Percentiles rank a stretch among this genome's conserved stretches.
These are phyloP conservation scores for Diplodia sapinea DNA, from an alignment of 2,329 filamentous ascomycete genomes.

Conservation along the genomic window DNA sequence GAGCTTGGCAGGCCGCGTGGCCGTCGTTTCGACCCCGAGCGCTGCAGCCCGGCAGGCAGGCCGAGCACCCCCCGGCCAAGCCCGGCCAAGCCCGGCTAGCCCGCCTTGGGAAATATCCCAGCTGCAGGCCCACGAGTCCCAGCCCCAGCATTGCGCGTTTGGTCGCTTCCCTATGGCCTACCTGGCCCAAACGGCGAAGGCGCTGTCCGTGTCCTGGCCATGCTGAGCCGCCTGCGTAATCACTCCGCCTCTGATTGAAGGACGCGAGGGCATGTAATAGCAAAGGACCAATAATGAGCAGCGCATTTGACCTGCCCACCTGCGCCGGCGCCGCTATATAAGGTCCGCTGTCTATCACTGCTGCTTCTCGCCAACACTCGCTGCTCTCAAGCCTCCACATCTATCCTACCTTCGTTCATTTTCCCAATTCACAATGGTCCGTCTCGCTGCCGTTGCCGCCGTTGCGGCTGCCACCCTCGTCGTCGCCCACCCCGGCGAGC, in stretches of 20 bases:
- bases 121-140: slow-evolving; percentile 11
- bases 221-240: slow-evolving; percentile 23
- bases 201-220: slow-evolving; percentile 8
- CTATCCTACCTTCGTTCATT: neutral
- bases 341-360: slow-evolving; percentile 21
- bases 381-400: slow-evolving; percentile 2
- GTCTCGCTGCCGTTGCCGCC: slow-evolving; percentile 36
- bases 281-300: slow-evolving; percentile 17
- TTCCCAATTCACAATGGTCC: slow-evolving; percentile 35
- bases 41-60: neutral
- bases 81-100: slow-evolving; percentile 6
- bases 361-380: slow-evolving; percentile 22
- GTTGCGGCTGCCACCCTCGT: slow-evolving; percentile 35
- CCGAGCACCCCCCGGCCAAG: neutral
- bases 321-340: slow-evolving; percentile 16
- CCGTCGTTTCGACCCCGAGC: slow-evolving; percentile 3
- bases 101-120: neutral
- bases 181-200: slow-evolving; percentile 6
- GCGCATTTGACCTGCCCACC: neutral
- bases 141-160: slow-evolving; percentile 20
- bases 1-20: slow-evolving; percentile 22
- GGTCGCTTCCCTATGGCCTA: slow-evolving; percentile 6
- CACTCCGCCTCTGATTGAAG: slow-evolving; percentile 23
- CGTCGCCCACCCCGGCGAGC: slow-evolving; percentile 44
- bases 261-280: neutral